These are phyloP conservation scores for Xylaria longipes DNA, from an alignment of 495 filamentous ascomycete species.

Conservation along the genomic window DNA sequence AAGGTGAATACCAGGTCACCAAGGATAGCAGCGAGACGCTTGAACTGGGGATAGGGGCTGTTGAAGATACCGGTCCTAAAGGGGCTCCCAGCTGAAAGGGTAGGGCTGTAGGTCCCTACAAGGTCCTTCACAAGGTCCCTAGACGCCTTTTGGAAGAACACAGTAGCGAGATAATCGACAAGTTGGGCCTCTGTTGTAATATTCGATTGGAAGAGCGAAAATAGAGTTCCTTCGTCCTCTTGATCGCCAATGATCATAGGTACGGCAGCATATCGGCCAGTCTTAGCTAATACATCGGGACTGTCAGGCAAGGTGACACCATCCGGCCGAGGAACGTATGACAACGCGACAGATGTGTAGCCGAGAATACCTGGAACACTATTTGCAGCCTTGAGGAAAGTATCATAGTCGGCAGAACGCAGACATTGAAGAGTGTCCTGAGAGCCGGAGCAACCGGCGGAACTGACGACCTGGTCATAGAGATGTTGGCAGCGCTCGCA, in stretches of 20 bases:
- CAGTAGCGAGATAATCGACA: conserved; percentile 60
- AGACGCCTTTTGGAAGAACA: conserved; percentile 63
- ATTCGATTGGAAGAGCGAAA: conserved; percentile 67
- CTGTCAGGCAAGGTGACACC: conserved; percentile 61
- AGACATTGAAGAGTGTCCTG: conserved; percentile 68
- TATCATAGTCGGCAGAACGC: conserved; percentile 61
- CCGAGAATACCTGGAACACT: conserved; percentile 68
- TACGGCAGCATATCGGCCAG: conserved; percentile 61
- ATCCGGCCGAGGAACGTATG: conserved; percentile 71
- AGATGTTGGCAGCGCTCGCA: conserved; percentile 66
- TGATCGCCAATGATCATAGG: conserved; percentile 66
- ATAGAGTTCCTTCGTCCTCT: conserved; percentile 67
- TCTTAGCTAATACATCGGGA: conserved; percentile 57
- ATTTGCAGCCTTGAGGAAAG: conserved; percentile 68
- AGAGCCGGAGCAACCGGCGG: conserved; percentile 64
- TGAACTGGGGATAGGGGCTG: conserved; percentile 75
- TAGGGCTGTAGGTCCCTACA: conserved; percentile 63
- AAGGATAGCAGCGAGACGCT: conserved; percentile 76
- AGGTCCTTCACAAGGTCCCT: conserved; percentile 53
- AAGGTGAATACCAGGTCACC: conserved; percentile 74
- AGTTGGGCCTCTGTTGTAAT: conserved; percentile 63
- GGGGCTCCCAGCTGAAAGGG: conserved; percentile 61
- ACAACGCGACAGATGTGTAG: conserved; percentile 67
- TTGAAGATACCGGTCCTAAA: conserved; percentile 69
- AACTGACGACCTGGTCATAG: conserved; percentile 66